A percentile compares a stretch with the other conserved stretches of the same genome.
These are phyloP conservation scores for Podospora bellae-mahoneyi DNA, from an alignment of 495 filamentous ascomycete species.

Conservation along the genomic window DNA sequence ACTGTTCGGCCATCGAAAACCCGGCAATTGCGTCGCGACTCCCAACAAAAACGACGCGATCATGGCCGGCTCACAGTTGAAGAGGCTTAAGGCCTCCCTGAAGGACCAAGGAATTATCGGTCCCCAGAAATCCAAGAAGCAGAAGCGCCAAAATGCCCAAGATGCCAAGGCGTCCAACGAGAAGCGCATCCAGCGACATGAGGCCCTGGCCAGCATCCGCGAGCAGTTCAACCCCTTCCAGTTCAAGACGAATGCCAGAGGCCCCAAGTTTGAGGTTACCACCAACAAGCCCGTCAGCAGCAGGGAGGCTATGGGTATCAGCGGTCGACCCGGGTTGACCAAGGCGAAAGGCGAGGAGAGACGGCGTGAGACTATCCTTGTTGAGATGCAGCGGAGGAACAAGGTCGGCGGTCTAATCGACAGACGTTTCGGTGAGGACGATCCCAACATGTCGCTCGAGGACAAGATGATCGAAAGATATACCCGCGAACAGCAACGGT, in stretches of 20 bases:
- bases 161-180: conserved; percentile 58
- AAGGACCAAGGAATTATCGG: conserved; percentile 82
- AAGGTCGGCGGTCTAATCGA: conserved; percentile 92
- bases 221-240: conserved; percentile 98
- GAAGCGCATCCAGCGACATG: conserved; percentile 66
- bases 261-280: conserved; percentile 71
- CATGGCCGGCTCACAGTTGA: conserved; percentile 95
- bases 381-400: conserved; percentile 79
- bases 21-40: background rate
- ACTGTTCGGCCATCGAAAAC: background rate
- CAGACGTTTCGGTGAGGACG: conserved; percentile 92
- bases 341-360: conserved; percentile 86
- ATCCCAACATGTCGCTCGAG: conserved; percentile 89
- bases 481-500: conserved; percentile 72
- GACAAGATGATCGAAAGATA: conserved; percentile 91
- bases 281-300: conserved; percentile 55
- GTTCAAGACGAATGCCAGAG: conserved; percentile 65
- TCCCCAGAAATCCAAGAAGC: conserved; percentile 87
- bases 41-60: background rate
- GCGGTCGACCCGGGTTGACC: conserved; percentile 71
- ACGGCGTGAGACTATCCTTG: conserved; percentile 74
- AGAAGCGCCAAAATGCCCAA: conserved; percentile 70
- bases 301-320: conserved; percentile 50
- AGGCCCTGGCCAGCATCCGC: conserved; percentile 76
- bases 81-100: conserved; percentile 87